These are phyloP conservation scores for Colletotrichum gloeosporioides DNA, from an alignment of 2,329 filamentous ascomycete genomes.

Conservation along the genomic window DNA sequence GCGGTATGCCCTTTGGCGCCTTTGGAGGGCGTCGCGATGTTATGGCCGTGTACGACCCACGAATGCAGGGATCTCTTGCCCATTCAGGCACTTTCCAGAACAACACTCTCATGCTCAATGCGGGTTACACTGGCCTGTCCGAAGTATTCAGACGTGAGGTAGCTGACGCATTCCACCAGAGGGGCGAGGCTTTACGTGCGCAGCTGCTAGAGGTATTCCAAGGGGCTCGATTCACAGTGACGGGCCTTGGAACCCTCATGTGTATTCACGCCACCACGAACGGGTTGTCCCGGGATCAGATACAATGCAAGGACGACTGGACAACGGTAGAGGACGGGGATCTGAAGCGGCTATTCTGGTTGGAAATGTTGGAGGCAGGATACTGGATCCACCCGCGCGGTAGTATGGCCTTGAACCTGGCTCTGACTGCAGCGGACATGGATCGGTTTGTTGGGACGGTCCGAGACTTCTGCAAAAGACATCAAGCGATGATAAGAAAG, in stretches of 20 bases:
- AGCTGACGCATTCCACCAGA: background rate
- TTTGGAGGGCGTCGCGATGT: constrained; percentile 59
- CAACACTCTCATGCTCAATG: constrained; percentile 37
- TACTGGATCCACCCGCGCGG: background rate
- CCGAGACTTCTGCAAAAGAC: background rate
- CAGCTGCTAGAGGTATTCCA: background rate
- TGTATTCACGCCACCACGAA: background rate
- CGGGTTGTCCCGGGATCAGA: background rate
- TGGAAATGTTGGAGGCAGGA: background rate
- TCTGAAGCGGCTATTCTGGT: background rate
- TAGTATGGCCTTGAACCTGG: background rate
- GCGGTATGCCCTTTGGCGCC: constrained; percentile 62
- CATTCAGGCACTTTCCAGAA: constrained; percentile 71
- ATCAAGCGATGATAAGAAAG: background rate
- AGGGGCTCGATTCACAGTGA: background rate
- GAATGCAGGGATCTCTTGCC: constrained; percentile 32
- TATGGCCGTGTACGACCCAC: constrained; percentile 54
- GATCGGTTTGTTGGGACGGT: background rate
- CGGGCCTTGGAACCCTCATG: background rate
- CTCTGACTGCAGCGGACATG: background rate
- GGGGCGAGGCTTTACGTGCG: background rate
- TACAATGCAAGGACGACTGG: background rate
- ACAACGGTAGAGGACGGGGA: background rate
- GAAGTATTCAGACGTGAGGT: background rate
- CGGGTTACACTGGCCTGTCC: background rate